Evolutionary conservation across 208 protist species (phyloP), one percentile per base, ranked within the genome.

Genomic region (Kentomonas sorsogonicus): DNA sequence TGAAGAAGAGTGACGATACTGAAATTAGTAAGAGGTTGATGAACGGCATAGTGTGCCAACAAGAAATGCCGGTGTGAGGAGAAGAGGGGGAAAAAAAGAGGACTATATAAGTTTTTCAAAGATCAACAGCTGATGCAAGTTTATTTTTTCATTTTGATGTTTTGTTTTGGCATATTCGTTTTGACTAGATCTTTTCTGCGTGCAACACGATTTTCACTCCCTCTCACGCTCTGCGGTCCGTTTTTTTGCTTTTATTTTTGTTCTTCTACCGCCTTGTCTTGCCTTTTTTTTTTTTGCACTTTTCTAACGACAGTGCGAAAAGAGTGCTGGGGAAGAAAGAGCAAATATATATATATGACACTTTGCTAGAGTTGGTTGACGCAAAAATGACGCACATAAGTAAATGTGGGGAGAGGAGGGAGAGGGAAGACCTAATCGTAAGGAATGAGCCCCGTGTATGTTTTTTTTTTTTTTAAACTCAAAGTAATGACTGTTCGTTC

Each of bases 361-460:
- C n/a, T n/a, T n/a, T n/a, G n/a, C n/a, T n/a, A n/a, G n/a, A n/a
- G n/a, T n/a, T n/a, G n/a, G n/a, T n/a, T n/a, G n/a, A n/a, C n/a
- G n/a, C n/a, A 36, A 36, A 15, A 36, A 51, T 18, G 1, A 47
- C 11, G 20, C n/a, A 45, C 30, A 46, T 5, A 7, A 45, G 30
- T 31, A 63, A 63, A 46, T 6, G 41, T 39, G n/a, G 53, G 38
- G 6, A 16, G 43, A 43, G 13, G 53, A 58, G 15, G 22, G 53
- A 45, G n/a, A 29, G 10, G 20, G 38, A 47, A 41, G 26, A 20
- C 18, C 10, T 9, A 55, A n/a, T 22, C 2, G 6, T 10, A 50
- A 20, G 29, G 16, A 36, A n/a, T n/a, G n/a, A n/a, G n/a, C n/a
- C n/a, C n/a, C n/a, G 33, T 36, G 7, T 36, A 11, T 36, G 33